phyloP scores from a whole-genome alignment of 441 rosid genomes.

The Dalechampia spathulata region DNA sequence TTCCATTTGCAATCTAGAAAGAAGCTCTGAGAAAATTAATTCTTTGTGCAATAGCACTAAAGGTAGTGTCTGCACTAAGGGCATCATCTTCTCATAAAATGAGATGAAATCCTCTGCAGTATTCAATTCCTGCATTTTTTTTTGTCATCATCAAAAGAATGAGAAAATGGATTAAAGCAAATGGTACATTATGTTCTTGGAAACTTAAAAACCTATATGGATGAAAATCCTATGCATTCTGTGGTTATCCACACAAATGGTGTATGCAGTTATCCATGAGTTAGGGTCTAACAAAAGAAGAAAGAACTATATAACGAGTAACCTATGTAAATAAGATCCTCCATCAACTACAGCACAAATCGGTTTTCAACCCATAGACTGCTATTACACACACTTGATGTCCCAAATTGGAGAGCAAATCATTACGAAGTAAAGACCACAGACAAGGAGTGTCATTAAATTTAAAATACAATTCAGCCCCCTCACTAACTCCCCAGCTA shows the following conservation, averaged over 20 bases:
- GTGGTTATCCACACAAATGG: neutral
- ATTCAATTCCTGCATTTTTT: slow-evolving; percentile 66
- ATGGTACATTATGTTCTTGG: neutral
- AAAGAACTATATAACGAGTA: no score
- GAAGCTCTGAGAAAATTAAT: slow-evolving; percentile 54
- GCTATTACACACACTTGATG: no score
- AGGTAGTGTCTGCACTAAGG: slow-evolving; percentile 65
- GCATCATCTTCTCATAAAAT: slow-evolving; percentile 66
- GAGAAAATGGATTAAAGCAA: slow-evolving; percentile 1
- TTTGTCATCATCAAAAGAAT: slow-evolving; percentile 10
- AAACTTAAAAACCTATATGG: neutral
- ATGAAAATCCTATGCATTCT: neutral
- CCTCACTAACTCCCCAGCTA: no score
- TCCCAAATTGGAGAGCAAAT: no score
- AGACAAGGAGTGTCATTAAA: no score
- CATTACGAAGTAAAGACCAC: no score
- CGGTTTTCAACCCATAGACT: no score
- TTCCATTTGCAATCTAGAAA: slow-evolving; percentile 66
- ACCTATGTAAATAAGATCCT: no score
- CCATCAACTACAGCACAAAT: no score
- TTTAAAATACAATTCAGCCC: no score
- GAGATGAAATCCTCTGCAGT: slow-evolving; percentile 92
- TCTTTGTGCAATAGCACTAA: slow-evolving; percentile 68
- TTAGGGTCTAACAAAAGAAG: no score
- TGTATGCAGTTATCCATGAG: no score